Evolutionary conservation across 2,329 filamentous ascomycete genomes (phyloP).

Genomic region (Arthrobotrys megalospora): DNA sequence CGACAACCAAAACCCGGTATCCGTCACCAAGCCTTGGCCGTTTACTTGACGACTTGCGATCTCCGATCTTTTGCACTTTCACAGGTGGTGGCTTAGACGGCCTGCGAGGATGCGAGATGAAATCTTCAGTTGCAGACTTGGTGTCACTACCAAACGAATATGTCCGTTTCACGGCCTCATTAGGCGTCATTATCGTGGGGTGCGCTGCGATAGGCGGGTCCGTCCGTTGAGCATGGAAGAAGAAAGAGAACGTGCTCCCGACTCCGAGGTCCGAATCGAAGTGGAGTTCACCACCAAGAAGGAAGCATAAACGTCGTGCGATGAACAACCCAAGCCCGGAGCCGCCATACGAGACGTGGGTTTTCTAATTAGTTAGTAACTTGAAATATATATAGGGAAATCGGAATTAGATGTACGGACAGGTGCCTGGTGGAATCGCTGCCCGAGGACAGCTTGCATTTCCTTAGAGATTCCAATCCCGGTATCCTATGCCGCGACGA

Average conservation of each 20-base stretch:
- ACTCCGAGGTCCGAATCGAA: slow-evolving; percentile 77
- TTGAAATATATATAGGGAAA: background rate
- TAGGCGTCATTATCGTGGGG: background rate
- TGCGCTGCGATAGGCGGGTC: slow-evolving; percentile 65
- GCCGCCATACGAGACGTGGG: slow-evolving; percentile 80
- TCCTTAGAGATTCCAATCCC: slow-evolving; percentile 63
- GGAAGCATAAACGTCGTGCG: slow-evolving; percentile 80
- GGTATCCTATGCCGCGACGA: slow-evolving; percentile 57
- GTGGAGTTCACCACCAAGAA: slow-evolving; percentile 84
- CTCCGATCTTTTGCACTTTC: slow-evolving; percentile 17
- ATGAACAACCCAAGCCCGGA: slow-evolving; percentile 82
- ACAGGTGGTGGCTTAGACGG: slow-evolving; percentile 44
- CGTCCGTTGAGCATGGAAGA: slow-evolving; percentile 74
- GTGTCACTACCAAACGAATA: slow-evolving; percentile 48
- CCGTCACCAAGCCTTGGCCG: slow-evolving; percentile 41
- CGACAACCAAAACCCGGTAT: slow-evolving; percentile 74
- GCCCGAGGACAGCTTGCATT: slow-evolving; percentile 62
- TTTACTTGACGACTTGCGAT: slow-evolving; percentile 14
- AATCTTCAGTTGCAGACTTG: slow-evolving; percentile 25
- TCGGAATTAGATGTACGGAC: slow-evolving; percentile 8
- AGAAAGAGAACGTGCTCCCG: slow-evolving; percentile 83
- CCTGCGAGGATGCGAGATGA: slow-evolving; percentile 15
- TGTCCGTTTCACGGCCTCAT: slow-evolving; percentile 28
- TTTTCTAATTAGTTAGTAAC: slow-evolving; percentile 65
- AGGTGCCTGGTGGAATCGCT: slow-evolving; percentile 63